Conservation (phyloP, 306 rosid genomes). For the Lagenaria siceraria region DNA sequence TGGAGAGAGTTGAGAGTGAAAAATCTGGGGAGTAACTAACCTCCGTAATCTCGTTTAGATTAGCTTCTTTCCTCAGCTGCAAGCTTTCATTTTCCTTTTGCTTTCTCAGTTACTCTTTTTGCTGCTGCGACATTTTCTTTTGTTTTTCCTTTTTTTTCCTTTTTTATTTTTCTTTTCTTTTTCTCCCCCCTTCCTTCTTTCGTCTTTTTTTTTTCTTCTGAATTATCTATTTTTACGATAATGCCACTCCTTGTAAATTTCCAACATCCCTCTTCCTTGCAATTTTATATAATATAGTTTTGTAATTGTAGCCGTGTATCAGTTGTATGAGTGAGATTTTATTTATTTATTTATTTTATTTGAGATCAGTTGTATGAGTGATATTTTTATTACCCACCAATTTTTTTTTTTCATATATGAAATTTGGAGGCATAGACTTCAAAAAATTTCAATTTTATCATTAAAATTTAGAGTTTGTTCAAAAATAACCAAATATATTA, state of each 20-base stretch:
- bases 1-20: slow-evolving; percentile 13
- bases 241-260: slow-evolving; percentile 12
- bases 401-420: no score
- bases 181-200: neutral
- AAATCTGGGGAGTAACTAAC: neutral
- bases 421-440: no score
- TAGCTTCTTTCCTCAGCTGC: slow-evolving; percentile 38
- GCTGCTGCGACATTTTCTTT: neutral
- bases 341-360: no score
- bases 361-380: no score
- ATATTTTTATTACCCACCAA: no score
- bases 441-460: no score
- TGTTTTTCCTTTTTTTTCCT: neutral
- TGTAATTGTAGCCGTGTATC: no score
- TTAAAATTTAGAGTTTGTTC: no score
- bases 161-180: neutral
- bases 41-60: slow-evolving; percentile 16
- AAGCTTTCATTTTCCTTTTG: slow-evolving; percentile 26
- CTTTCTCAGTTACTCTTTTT: neutral
- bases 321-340: no score
- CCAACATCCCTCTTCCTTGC: neutral
- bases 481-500: no score
- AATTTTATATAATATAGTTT: neutral
- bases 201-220: neutral
- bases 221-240: slow-evolving; percentile 11